Base-by-base conservation (phyloP, 75 land plant genomes). In the Pinus taeda region DNA sequence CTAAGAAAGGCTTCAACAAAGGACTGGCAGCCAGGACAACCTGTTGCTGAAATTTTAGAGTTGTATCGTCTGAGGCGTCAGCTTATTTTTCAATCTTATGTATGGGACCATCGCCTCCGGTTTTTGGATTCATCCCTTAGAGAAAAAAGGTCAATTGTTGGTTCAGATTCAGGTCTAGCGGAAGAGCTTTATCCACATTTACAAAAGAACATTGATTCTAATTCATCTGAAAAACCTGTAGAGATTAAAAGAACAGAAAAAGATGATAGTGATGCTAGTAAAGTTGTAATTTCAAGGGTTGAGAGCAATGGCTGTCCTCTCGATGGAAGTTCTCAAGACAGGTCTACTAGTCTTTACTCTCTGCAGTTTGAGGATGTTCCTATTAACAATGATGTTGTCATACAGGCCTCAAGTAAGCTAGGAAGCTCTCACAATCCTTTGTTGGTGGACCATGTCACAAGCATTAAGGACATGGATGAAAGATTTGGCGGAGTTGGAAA, bases 41-140 rank as follows among this genome's bases (percentile, higher is more conserved):
- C 81, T 30, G 75, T 80, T 42, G 84, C 63, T 36, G 89, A 89
- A 39, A 81, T 90, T 71, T 82, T 94, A 21, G 83, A 80, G 71
- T 80, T 94, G 72, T 92, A 89, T 71, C 71, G 82, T 57, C 42
- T 95, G 49, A 76, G 80, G 20, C 84, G 87, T 77, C 80, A 86
- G 59, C 88, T 97, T 60, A 80, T 84, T 17, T 78, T 85, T n/a
- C 80, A 85, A 75, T 82, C 88, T 26, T 83, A 79, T 76, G 63
- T 87, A 30, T 97, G 99, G 99, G 90, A 92, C 70, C 75, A 77
- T 17, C 93, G 93, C 49, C 33, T 97, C 49, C 85, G 83, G 36
- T 20, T 15, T 42, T 75, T 80, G 26, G 22, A 36, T 33, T 74
- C 77, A 21, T 74, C 49, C 26, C 57, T 24, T 76, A 15, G 55